These are phyloP conservation scores for Talaromyces nanjingensis DNA, from an alignment of 495 filamentous ascomycete genomes.

Conservation along the genomic window DNA sequence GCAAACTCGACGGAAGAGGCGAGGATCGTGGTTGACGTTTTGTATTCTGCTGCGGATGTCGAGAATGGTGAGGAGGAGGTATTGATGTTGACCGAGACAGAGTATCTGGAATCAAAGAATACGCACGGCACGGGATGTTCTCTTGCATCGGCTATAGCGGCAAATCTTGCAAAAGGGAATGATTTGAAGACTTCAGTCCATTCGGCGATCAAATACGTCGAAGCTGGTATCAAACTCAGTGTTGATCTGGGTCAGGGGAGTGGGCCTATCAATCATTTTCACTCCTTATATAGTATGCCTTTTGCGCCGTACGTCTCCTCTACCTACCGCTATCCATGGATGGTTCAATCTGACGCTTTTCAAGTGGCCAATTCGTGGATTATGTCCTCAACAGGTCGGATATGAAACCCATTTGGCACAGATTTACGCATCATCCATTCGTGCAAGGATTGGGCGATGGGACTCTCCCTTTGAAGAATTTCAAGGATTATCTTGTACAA, in stretches of 20 bases:
- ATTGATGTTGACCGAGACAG: conserved; percentile 54
- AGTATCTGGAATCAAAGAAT: conserved; percentile 63
- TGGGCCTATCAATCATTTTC: conserved; percentile 92
- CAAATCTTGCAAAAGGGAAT: conserved; percentile 67
- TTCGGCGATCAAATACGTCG: conserved; percentile 69
- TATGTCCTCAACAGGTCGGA: conserved; percentile 73
- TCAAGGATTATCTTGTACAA: conserved; percentile 81
- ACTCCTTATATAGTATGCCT: conserved; percentile 71
- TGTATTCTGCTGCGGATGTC: conserved; percentile 30
- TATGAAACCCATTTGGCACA: conserved; percentile 61
- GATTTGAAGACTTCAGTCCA: conserved; percentile 57
- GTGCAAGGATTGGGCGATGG: conserved; percentile 69
- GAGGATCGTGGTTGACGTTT: conserved; percentile 64
- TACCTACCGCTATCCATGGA: background rate
- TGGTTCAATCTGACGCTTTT: background rate
- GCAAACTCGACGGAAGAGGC: conserved; percentile 50
- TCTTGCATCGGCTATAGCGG: conserved; percentile 88
- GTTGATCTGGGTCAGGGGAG: conserved; percentile 68
- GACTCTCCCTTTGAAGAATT: conserved; percentile 60
- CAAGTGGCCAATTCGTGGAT: conserved; percentile 74
- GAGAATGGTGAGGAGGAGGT: conserved; percentile 34
- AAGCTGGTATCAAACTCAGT: conserved; percentile 75
- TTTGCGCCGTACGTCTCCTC: conserved; percentile 80
- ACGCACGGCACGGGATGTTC: conserved; percentile 97
- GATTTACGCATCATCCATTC: conserved; percentile 73